phyloP scores from a whole-genome alignment of 2,329 filamentous ascomycete species.

The Metarhizium rileyi region DNA sequence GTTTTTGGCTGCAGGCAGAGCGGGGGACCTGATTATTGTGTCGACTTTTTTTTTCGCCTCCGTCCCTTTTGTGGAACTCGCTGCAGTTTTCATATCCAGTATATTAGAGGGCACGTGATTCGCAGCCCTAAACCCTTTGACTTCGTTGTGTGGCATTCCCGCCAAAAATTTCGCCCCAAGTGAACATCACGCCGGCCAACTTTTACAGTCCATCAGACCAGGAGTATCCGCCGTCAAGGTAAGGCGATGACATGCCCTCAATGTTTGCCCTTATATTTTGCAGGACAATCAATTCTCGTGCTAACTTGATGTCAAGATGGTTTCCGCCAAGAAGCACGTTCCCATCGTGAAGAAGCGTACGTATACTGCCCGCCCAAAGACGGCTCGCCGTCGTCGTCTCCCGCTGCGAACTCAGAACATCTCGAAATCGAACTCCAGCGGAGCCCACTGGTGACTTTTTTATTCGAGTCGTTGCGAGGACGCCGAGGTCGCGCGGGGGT shows the following conservation, averaged over 20 bases:
- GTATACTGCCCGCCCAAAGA: slow-evolving; percentile 31
- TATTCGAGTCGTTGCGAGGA: background rate
- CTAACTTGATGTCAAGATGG: slow-evolving; percentile 59
- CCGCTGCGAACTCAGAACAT: too few species aligned
- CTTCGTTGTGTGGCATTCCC: slow-evolving; percentile 21
- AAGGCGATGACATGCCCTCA: slow-evolving; percentile 6
- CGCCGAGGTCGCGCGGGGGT: too few species aligned
- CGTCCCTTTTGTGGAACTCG: too few species aligned
- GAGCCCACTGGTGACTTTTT: too few species aligned
- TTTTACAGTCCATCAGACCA: slow-evolving; percentile 25
- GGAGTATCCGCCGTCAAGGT: slow-evolving; percentile 33
- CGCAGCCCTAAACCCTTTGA: slow-evolving; percentile 25
- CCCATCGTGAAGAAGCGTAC: slow-evolving; percentile 99
- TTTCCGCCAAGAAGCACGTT: slow-evolving; percentile 98
- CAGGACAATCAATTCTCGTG: slow-evolving; percentile 9
- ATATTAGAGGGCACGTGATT: too few species aligned
- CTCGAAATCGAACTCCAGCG: too few species aligned
- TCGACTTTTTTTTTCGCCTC: background rate
- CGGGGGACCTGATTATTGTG: slow-evolving; percentile 2
- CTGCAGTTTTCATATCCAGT: too few species aligned
- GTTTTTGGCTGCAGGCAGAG: slow-evolving; percentile 12
- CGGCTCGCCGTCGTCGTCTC: background rate
- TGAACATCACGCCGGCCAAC: slow-evolving; percentile 25
- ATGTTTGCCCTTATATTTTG: background rate
- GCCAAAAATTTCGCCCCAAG: slow-evolving; percentile 25